Evolutionary conservation across 345 rosid species (phyloP), one percentile per base, ranked within the genome.

Genomic region (Fremontodendron californicum): DNA sequence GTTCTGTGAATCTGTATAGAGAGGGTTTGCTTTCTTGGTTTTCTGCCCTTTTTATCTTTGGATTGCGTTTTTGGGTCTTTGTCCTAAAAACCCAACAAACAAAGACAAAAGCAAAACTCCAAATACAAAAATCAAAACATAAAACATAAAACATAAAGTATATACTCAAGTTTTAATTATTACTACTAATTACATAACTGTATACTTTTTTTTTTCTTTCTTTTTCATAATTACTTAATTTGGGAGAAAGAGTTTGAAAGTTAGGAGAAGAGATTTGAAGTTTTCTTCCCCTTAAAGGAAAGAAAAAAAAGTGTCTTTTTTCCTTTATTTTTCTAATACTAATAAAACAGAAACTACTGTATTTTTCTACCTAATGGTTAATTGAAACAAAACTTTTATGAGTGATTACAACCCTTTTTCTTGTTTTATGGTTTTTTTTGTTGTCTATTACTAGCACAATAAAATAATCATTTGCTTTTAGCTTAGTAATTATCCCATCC

Each of bases 11-110:
- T n/a, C n/a, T n/a, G n/a, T n/a, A n/a, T n/a, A n/a, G n/a, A 57
- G 25, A 45, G 78, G 43, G 63, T 51, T 74, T 60, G n/a, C 3
- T 18, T 13, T 57, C 52, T 58, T 7, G 64, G 46, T 45, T 46
- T 63, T 2, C 45, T 63, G 21, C 27, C 58, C 31, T 75, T 75
- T 61, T 75, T 31, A 45, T 58, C 77, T 40, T 58, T 58, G 77
- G 67, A 74, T 74, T 55, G 39, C 12, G 49, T 12, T 54, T 39
- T 33, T 10, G 43, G 49, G 64, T 35, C 21, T 37, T 37, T 29
- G 35, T 43, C 62, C 77, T 9, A 74, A 60, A 23, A 60, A n/a
- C 66, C 66, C 57, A 58, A n/a, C 21, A 55, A 55, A 21, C 52
- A 37, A 71, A 8, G 66, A 57, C 77, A 74, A 57, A 55, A 54